Evolutionary conservation across 352 stramenopile genomes (phyloP).

Genomic region (Phytophthora kernoviae): DNA sequence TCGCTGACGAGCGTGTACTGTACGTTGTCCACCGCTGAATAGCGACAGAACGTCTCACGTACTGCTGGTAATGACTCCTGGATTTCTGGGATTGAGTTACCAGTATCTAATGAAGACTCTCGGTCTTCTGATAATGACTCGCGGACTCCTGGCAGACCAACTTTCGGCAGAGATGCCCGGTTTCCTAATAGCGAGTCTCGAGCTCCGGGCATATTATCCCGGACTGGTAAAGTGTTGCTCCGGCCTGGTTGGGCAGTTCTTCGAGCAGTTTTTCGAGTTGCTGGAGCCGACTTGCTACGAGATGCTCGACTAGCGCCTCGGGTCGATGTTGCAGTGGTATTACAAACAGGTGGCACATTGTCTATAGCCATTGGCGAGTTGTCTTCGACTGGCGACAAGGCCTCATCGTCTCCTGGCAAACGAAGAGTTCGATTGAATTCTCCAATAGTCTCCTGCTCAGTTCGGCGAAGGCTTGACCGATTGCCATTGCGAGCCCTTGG

Average conservation of each 20-base stretch:
- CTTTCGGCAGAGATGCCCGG: background rate
- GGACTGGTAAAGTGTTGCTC: background rate
- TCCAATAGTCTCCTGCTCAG: slow-evolving; percentile 35
- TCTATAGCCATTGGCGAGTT: slow-evolving; percentile 20
- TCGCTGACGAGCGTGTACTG: slow-evolving; percentile 45
- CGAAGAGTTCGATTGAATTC: slow-evolving; percentile 31
- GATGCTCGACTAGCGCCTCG: background rate
- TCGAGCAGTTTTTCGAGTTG: slow-evolving; percentile 1
- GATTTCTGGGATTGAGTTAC: slow-evolving; percentile 30
- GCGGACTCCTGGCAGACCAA: background rate
- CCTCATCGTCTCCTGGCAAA: slow-evolving; percentile 25
- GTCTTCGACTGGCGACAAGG: slow-evolving; percentile 17
- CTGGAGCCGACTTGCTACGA: slow-evolving; percentile 8
- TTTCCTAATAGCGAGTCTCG: background rate
- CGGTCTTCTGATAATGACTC: slow-evolving; percentile 24
- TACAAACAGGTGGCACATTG: slow-evolving; percentile 9
- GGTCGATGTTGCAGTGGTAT: slow-evolving; percentile 2
- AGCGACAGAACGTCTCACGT: slow-evolving; percentile 33
- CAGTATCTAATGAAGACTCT: slow-evolving; percentile 15
- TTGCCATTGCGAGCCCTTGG: slow-evolving; percentile 16
- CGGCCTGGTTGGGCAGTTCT: background rate
- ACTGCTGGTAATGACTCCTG: slow-evolving; percentile 26
- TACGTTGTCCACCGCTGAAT: slow-evolving; percentile 28
- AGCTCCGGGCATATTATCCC: background rate
- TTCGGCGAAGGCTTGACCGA: slow-evolving; percentile 28